These are phyloP conservation scores for Thermothelomyces thermophilus DNA, from an alignment of 2,329 filamentous ascomycete genomes.

Conservation along the genomic window DNA sequence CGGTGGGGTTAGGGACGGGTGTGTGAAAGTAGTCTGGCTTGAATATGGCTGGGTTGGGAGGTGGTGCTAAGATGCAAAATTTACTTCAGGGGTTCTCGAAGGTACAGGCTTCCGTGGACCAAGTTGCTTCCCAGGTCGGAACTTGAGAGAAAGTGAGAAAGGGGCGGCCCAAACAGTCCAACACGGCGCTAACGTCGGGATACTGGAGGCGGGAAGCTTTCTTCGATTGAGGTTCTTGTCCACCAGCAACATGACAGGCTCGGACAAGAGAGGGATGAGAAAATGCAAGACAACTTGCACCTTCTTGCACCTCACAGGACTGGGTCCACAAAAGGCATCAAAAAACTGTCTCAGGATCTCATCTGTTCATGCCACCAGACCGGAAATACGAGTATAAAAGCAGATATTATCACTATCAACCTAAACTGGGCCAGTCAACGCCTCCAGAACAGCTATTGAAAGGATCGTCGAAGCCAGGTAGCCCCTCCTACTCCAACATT, in stretches of 20 bases:
- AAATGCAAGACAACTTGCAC: no score
- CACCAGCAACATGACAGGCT: no score
- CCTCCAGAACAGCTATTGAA: background rate
- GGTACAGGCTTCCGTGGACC: background rate
- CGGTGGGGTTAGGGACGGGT: constrained; percentile 29
- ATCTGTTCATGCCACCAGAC: background rate
- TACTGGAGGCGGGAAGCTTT: no score
- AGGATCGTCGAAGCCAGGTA: background rate
- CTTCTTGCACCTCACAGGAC: background rate
- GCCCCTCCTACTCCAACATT: background rate
- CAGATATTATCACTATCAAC: constrained; percentile 9
- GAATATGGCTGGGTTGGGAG: background rate
- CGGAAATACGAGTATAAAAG: background rate
- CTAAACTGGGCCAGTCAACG: constrained; percentile 3
- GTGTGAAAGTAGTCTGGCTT: background rate
- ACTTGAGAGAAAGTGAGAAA: no score
- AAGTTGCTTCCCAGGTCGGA: background rate
- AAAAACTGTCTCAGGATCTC: background rate
- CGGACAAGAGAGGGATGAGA: no score
- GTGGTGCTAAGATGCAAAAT: no score
- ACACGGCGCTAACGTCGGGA: background rate
- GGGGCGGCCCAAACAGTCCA: background rate
- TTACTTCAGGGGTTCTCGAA: no score
- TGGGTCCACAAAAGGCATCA: background rate
- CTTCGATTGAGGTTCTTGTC: no score